A percentile compares a stretch with the other conserved stretches of the same genome.
Evolutionary conservation across 75 land plant genomes (phyloP).

Genomic region (Cryptomeria japonica): DNA sequence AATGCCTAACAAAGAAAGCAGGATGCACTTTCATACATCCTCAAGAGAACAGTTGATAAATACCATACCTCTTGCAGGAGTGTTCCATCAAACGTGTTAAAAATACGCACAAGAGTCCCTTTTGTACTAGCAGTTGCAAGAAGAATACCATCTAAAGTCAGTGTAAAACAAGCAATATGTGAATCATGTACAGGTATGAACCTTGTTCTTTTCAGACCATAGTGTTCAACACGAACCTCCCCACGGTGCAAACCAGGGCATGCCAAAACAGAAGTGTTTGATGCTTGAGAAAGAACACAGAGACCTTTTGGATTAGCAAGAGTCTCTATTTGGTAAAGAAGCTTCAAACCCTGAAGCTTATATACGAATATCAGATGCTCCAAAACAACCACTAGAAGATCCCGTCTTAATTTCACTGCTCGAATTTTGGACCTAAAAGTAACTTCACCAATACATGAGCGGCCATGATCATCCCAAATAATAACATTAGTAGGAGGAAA

Average conservation of each 20-base stretch:
- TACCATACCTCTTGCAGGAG: constrained; percentile 78
- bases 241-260: constrained; percentile 84
- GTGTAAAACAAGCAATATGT: constrained; percentile 61
- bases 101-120: constrained; percentile 46
- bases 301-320: constrained; percentile 83
- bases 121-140: constrained; percentile 86
- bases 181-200: constrained; percentile 82
- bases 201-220: constrained; percentile 70
- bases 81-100: constrained; percentile 89
- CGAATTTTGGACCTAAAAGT: constrained; percentile 86
- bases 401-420: constrained; percentile 54
- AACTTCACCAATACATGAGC: constrained; percentile 86
- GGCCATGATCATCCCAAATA: constrained; percentile 89
- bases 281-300: constrained; percentile 70
- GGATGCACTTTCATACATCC: neutral
- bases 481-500: constrained; percentile 85
- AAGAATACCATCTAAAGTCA: constrained; percentile 77
- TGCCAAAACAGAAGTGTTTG: constrained; percentile 71
- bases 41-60: neutral
- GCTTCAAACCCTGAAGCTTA: constrained; percentile 71
- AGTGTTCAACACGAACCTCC: constrained; percentile 80
- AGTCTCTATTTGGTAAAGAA: constrained; percentile 86
- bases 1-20: neutral
- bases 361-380: constrained; percentile 93
- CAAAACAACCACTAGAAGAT: constrained; percentile 74